phyloP scores from a whole-genome alignment of 768 basidiomycete genomes.

The Lactarius quietus region DNA sequence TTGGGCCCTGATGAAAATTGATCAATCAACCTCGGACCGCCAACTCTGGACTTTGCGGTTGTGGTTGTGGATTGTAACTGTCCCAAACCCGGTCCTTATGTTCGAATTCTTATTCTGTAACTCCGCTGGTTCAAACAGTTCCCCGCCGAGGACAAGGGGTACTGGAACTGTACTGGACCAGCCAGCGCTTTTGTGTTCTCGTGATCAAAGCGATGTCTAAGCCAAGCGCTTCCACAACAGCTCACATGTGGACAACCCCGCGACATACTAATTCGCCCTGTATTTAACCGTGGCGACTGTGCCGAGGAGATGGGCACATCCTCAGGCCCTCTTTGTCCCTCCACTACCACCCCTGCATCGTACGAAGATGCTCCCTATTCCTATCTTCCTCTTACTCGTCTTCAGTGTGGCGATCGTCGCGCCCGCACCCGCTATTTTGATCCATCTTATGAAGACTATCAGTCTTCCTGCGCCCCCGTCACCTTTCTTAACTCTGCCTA shows the following conservation, averaged over 20 bases:
- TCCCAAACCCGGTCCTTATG: background rate
- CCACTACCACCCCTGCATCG: background rate
- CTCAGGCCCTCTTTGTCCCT: background rate
- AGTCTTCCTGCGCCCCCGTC: slow-evolving; percentile 2
- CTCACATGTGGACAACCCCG: background rate
- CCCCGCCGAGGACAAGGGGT: background rate
- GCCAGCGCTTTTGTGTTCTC: slow-evolving; percentile 3
- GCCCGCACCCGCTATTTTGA: slow-evolving; percentile 1
- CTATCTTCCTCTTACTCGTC: slow-evolving; percentile 15
- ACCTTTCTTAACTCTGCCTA: background rate
- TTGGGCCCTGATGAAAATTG: slow-evolving; percentile 1
- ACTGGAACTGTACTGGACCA: background rate
- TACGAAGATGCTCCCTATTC: slow-evolving; percentile 16
- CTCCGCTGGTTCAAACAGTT: slow-evolving; percentile 10
- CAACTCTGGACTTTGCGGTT: slow-evolving; percentile 9
- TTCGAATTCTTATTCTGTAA: slow-evolving; percentile 1
- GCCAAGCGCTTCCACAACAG: slow-evolving; percentile 10
- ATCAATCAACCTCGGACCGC: background rate
- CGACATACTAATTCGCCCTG: background rate
- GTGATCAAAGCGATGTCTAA: slow-evolving; percentile 8
- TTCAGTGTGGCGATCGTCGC: slow-evolving; percentile 11
- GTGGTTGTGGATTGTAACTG: background rate
- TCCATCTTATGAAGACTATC: slow-evolving; percentile 5
- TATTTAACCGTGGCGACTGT: slow-evolving; percentile 14
- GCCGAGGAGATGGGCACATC: slow-evolving; percentile 1